Percentiles rank a stretch among this genome's conserved stretches.
Conservation (phyloP, 257 asterid genomes). For the Ajuga chamaepitys region DNA sequence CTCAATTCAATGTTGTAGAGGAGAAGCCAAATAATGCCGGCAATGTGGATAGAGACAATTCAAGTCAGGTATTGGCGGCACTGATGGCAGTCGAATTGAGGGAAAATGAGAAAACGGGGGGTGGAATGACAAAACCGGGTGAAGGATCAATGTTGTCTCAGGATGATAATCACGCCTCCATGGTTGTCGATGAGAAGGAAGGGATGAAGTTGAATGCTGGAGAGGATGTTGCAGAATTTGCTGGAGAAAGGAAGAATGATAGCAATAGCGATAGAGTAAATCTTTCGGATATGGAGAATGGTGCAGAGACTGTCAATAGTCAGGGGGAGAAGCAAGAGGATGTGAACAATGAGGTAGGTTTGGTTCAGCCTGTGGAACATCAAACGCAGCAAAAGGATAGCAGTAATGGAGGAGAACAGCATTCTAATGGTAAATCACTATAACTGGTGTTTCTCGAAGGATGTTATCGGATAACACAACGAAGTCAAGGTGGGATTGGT, state of each 20-base stretch:
- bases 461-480: background rate
- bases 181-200: conserved; percentile 47
- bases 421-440: conserved; percentile 4
- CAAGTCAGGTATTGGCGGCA: conserved; percentile 38
- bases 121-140: conserved; percentile 6
- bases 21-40: conserved; percentile 1
- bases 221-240: background rate
- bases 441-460: conserved; percentile 6
- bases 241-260: conserved; percentile 13
- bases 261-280: conserved; percentile 9
- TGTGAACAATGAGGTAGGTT: conserved; percentile 13
- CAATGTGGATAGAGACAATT: conserved; percentile 29
- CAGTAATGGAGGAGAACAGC: conserved; percentile 14
- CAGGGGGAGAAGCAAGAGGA: conserved; percentile 19
- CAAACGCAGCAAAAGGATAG: conserved; percentile 19
- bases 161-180: conserved; percentile 21
- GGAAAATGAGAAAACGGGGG: conserved; percentile 21
- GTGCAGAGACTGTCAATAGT: conserved; percentile 11
- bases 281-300: conserved; percentile 15
- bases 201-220: conserved; percentile 6
- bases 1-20: conserved; percentile 9
- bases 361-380: conserved; percentile 17
- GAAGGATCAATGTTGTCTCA: background rate
- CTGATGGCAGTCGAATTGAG: conserved; percentile 47
- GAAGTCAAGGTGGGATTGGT: conserved; percentile 7